Evolutionary conservation across 179 eudicot genomes (phyloP), one percentile per base, ranked within the genome.

Genomic region (Carnegiea gigantea): DNA sequence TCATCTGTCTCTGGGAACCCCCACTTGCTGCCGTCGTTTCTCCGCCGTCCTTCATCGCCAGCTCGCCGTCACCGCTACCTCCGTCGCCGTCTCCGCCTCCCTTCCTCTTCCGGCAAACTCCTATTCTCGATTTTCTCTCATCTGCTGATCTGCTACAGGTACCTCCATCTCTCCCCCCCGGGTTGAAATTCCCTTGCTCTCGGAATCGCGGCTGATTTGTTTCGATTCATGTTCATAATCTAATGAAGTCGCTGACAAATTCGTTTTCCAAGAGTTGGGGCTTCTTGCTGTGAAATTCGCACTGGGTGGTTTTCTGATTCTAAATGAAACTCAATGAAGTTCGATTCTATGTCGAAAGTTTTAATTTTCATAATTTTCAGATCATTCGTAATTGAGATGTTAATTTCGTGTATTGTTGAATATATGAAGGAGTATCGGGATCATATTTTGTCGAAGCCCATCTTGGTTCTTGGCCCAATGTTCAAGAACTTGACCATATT

Each of bases 101-200:
- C 23, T n/a, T 48, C 21, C 23, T 44, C 15, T 30, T 73, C 26
- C 30, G 51, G 46, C 43, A 36, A 33, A 7, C 23, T 43, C 28
- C 14, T 73, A 20, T 74, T 23, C 30, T 24, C 33, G 57, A 48
- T 48, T 74, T 14, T 74, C 21, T 74, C 36, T 74, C 33, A 36
- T 5, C 77, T 74, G 77, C 77, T 48, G 30, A 74, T 48, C 59
- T 23, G 77, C 33, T 48, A 48, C 77, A n/a, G 59, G 77, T 74
- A 74, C 77, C 48, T 74, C 53, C 59, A 74, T 74, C 15, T 74
- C 54, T 73, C 33, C 21, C 30, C 24, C 28, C 44, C 36, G 13
- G 48, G 75, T 73, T 73, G 76, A 73, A 73, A 40, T 44, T 18
- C 15, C 2, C 76, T 9, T 2, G 21, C 9, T n/a, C 59, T 74